Conservation (phyloP, 2,329 filamentous ascomycete species). For the Botrytis hyacinthi region DNA sequence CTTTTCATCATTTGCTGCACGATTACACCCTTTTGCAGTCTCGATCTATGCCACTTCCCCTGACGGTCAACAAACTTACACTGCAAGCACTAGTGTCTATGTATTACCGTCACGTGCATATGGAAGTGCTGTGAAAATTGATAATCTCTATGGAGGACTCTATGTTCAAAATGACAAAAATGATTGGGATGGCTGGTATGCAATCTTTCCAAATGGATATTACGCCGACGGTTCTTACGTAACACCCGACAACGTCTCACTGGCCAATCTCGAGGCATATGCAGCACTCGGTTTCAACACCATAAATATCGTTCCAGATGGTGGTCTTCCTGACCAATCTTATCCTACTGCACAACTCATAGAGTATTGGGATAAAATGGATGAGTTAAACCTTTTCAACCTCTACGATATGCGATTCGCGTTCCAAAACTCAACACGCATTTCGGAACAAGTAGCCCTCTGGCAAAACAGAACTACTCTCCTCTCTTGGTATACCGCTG, state of each 20-base stretch:
- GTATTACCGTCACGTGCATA: conserved; percentile 45
- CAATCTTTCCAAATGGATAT: conserved; percentile 48
- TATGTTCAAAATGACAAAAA: conserved; percentile 41
- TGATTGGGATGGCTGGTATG: conserved; percentile 36
- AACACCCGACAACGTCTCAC: conserved; percentile 33
- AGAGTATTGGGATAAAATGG: conserved; percentile 44
- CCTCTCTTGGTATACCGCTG: conserved; percentile 54
- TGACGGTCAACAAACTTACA: conserved; percentile 40
- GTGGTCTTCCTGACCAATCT: conserved; percentile 40
- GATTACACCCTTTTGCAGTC: conserved; percentile 41
- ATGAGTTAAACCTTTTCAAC: conserved; percentile 46
- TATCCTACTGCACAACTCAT: conserved; percentile 41
- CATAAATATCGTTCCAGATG: conserved; percentile 43
- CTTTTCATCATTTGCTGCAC: conserved; percentile 37
- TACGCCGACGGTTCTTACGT: conserved; percentile 40
- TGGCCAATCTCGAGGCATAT: conserved; percentile 42
- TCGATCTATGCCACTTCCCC: conserved; percentile 38
- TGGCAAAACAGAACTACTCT: conserved; percentile 40
- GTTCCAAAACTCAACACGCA: conserved; percentile 42
- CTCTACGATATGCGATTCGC: conserved; percentile 42
- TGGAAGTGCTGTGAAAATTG: conserved; percentile 48
- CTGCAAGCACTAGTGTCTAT: conserved; percentile 41
- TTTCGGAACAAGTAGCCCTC: conserved; percentile 32
- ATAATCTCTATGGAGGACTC: conserved; percentile 47
- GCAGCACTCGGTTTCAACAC: conserved; percentile 48